phyloP scores from a whole-genome alignment of 192 early-diverging fungal genomes.

The Borealophlyctis nickersoniae region DNA sequence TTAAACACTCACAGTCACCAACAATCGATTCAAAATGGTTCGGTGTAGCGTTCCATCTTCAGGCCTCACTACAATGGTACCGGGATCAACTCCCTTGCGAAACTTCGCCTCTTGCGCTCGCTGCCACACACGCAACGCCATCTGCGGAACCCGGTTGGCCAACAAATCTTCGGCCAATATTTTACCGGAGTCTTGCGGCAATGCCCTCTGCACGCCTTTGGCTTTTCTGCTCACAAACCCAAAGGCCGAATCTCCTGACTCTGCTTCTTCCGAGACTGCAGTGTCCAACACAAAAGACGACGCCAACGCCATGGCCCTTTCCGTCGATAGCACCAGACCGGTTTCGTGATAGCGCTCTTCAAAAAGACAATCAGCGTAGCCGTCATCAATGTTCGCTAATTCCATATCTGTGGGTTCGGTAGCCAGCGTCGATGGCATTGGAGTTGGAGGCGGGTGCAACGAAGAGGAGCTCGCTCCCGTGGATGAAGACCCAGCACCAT shows the following conservation, averaged over 20 bases:
- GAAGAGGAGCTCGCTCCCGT: constrained; percentile 8
- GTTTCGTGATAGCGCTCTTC: constrained; percentile 50
- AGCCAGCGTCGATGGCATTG: too few relatives aligned
- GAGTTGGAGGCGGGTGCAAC: too few relatives aligned
- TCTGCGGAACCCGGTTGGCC: constrained; percentile 30
- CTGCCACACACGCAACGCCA: constrained; percentile 34
- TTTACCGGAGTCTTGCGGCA: constrained; percentile 25
- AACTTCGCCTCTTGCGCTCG: constrained; percentile 30
- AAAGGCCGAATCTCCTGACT: background rate
- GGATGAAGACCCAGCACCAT: constrained; percentile 6
- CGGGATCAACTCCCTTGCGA: constrained; percentile 14
- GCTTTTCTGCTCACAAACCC: constrained; percentile 11
- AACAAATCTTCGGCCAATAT: constrained; percentile 31
- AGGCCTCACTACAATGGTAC: too few relatives aligned
- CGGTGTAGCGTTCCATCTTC: too few relatives aligned
- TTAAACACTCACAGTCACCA: too few relatives aligned
- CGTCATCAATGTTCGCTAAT: constrained; percentile 35
- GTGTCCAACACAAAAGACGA: constrained; percentile 36
- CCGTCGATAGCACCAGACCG: constrained; percentile 60
- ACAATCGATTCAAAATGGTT: too few relatives aligned
- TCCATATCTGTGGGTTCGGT: constrained; percentile 35
- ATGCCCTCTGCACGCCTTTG: constrained; percentile 28
- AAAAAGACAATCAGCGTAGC: constrained; percentile 43
- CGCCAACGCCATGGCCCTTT: constrained; percentile 45
- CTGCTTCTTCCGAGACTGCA: background rate